Evolutionary conservation across 805 yeast genomes (phyloP).

Genomic region (Kodamaea laetipori): DNA sequence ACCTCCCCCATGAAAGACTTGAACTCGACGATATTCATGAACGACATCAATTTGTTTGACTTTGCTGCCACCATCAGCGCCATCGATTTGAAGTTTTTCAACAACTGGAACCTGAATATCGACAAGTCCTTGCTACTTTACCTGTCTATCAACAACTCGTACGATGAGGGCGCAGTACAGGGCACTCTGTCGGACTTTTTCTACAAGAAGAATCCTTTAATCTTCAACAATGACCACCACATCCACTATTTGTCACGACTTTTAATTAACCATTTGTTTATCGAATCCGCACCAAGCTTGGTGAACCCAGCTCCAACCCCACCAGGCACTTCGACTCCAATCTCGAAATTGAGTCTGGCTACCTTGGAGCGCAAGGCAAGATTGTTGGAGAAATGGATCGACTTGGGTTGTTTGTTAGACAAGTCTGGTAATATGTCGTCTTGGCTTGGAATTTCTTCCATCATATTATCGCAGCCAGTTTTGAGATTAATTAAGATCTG

Average conservation of each 20-base stretch:
- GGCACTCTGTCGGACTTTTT: conserved; percentile 29
- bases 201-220: conserved; percentile 68
- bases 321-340: conserved; percentile 11
- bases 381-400: conserved; percentile 79
- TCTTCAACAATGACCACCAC: conserved; percentile 65
- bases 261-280: conserved; percentile 67
- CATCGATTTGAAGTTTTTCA: conserved; percentile 66
- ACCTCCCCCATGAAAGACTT: conserved; percentile 28
- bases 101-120: conserved; percentile 72
- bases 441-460: conserved; percentile 88
- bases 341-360: conserved; percentile 17
- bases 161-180: conserved; percentile 6
- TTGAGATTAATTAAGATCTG: conserved; percentile 74
- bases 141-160: conserved; percentile 39
- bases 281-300: conserved; percentile 38
- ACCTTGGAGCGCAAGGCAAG: conserved; percentile 55
- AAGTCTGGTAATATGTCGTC: conserved; percentile 88
- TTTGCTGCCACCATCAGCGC: conserved; percentile 66
- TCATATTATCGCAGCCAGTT: conserved; percentile 79
- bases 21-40: conserved; percentile 53
- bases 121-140: conserved; percentile 77
- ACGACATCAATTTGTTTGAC: conserved; percentile 48
- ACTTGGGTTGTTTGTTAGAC: conserved; percentile 75
- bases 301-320: conserved; percentile 2
- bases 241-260: conserved; percentile 79